These are phyloP conservation scores for Monoraphidium neglectum DNA, from an alignment of 139 green algal species.

Conservation along the genomic window DNA sequence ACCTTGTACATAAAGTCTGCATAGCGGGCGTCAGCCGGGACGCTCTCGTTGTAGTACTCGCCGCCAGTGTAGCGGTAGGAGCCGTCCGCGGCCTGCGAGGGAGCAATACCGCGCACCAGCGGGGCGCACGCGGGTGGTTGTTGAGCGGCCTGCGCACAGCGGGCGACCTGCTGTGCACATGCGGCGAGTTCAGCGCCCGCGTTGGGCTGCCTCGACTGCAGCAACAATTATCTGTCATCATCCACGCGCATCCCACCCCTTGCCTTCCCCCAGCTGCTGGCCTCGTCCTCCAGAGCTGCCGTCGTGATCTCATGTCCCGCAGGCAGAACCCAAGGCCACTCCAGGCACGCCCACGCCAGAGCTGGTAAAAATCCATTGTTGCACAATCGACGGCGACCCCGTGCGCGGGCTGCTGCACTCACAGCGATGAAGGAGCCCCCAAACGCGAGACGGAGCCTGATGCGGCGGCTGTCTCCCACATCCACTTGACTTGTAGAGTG, in stretches of 20 bases:
- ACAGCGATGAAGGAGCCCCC: constrained; percentile 40
- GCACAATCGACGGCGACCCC: background rate
- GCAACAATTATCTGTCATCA: too few species aligned
- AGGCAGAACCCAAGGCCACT: too few species aligned
- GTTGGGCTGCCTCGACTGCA: too few species aligned
- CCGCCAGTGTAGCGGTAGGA: constrained; percentile 48
- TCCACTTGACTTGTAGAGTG: background rate
- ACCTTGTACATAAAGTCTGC: constrained; percentile 61
- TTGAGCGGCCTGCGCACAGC: background rate
- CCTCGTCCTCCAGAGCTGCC: too few species aligned
- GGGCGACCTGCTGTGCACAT: background rate
- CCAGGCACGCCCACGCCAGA: too few species aligned
- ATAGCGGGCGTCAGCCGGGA: constrained; percentile 45
- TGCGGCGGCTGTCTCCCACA: background rate
- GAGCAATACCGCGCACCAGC: background rate
- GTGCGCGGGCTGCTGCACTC: background rate
- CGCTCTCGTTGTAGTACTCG: constrained; percentile 51
- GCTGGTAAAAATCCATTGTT: background rate
- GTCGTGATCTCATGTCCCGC: too few species aligned
- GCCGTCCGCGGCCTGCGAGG: constrained; percentile 9
- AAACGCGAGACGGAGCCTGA: constrained; percentile 43
- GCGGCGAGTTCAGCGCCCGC: too few species aligned
- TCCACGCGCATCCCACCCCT: too few species aligned
- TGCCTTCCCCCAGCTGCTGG: too few species aligned
- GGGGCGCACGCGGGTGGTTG: background rate